Percentiles rank a stretch among this genome's conserved stretches.
Conservation (phyloP, 345 rosid genomes). For the Pistacia integerrima region DNA sequence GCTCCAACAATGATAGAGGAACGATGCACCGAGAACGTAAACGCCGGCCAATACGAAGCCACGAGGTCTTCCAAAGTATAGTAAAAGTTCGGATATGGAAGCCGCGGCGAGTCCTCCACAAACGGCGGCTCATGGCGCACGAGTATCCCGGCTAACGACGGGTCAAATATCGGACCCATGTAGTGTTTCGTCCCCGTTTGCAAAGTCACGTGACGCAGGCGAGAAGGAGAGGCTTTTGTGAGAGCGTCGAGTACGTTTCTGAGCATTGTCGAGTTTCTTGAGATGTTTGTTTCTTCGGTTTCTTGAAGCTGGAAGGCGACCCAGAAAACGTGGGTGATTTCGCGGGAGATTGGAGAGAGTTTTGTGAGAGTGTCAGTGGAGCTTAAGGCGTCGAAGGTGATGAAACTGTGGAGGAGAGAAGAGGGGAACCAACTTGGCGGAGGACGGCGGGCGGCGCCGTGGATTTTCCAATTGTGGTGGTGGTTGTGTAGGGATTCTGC, state of each 20-base stretch:
- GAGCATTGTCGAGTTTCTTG: slow-evolving; percentile 26
- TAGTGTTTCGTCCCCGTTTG: slow-evolving; percentile 40
- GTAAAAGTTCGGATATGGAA: too few relatives aligned
- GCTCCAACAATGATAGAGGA: slow-evolving; percentile 36
- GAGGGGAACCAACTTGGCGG: too few relatives aligned
- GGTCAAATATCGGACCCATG: slow-evolving; percentile 24
- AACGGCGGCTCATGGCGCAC: too few relatives aligned
- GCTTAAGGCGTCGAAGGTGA: background rate
- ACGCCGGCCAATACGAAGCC: slow-evolving; percentile 1
- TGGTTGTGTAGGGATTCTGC: too few relatives aligned
- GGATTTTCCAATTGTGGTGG: too few relatives aligned
- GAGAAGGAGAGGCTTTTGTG: background rate
- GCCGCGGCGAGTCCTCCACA: too few relatives aligned
- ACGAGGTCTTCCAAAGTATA: slow-evolving; percentile 24
- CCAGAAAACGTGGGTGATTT: slow-evolving; percentile 12
- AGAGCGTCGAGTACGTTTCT: background rate
- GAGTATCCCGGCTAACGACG: too few relatives aligned
- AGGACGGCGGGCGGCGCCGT: too few relatives aligned
- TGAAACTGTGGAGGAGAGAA: too few relatives aligned
- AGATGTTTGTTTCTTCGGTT: slow-evolving; percentile 21
- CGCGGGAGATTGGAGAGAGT: too few relatives aligned
- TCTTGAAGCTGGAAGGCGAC: slow-evolving; percentile 22
- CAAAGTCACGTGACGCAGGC: slow-evolving; percentile 23
- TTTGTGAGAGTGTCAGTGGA: too few relatives aligned
- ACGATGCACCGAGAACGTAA: slow-evolving; percentile 32